These are phyloP conservation scores for Panicum hallii DNA, from an alignment of 202 grass and related monocot genomes.

Conservation along the genomic window DNA sequence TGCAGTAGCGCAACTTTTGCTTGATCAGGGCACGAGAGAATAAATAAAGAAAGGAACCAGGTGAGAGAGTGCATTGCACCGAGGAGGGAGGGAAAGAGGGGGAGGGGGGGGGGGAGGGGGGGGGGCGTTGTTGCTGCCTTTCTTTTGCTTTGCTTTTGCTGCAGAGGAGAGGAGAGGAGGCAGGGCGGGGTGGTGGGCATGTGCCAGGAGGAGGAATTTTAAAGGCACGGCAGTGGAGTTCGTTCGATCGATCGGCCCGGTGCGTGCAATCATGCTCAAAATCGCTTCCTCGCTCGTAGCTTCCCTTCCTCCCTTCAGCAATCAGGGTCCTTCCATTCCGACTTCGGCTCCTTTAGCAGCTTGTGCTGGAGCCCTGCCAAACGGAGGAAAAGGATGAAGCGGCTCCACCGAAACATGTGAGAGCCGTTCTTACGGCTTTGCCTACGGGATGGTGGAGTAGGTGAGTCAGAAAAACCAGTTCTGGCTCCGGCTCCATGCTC, in stretches of 20 bases:
- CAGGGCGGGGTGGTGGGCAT: constrained; percentile 41
- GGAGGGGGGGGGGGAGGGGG: too few species aligned
- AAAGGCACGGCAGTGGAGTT: constrained; percentile 36
- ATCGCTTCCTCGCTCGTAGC: constrained; percentile 21
- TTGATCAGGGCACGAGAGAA: constrained; percentile 4
- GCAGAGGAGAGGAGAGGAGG: background rate
- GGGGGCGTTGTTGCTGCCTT: background rate
- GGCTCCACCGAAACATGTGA: too few species aligned
- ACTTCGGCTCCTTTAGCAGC: too few species aligned
- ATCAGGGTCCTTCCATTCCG: too few species aligned
- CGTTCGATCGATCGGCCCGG: background rate
- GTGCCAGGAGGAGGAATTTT: constrained; percentile 48
- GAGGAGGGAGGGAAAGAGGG: background rate
- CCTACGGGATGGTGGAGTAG: too few species aligned
- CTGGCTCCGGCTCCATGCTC: too few species aligned
- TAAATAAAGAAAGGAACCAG: background rate
- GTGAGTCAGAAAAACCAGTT: too few species aligned
- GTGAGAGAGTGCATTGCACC: constrained; percentile 37
- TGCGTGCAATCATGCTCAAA: constrained; percentile 50
- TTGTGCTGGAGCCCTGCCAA: too few species aligned
- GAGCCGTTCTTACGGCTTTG: too few species aligned
- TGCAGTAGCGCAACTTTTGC: constrained; percentile 32
- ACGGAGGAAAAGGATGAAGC: too few species aligned
- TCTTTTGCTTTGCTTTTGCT: constrained; percentile 38
- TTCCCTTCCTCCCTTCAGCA: constrained; percentile 9